Conservation (phyloP, 2,329 filamentous ascomycete genomes). For the Coleophoma eucalyptorum region DNA sequence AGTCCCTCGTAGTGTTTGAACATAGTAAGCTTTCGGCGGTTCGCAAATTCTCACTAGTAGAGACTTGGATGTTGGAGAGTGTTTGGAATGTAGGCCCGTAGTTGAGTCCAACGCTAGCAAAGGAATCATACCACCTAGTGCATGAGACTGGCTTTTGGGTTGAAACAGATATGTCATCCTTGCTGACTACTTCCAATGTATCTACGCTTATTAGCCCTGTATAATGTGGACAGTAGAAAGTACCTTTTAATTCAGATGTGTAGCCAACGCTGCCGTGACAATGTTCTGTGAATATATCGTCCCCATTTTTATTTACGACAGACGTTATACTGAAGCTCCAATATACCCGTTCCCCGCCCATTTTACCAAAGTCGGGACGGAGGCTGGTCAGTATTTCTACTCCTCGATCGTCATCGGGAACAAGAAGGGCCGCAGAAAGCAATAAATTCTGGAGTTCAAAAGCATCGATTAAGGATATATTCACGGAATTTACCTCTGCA, state of each 20-base stretch:
- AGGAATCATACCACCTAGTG: background rate
- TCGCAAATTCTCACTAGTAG: background rate
- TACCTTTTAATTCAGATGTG: background rate
- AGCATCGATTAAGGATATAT: too few species aligned
- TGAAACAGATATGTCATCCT: background rate
- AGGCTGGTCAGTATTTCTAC: too few species aligned
- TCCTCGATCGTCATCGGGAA: too few species aligned
- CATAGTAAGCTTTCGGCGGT: background rate
- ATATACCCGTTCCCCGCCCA: too few species aligned
- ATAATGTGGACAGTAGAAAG: background rate
- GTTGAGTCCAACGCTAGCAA: background rate
- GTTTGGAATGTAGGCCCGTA: background rate
- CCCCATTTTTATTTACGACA: background rate
- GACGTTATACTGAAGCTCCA: too few species aligned
- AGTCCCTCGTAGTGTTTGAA: background rate
- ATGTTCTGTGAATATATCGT: background rate
- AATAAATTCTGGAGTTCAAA: too few species aligned
- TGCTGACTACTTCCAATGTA: background rate
- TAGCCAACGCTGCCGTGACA: background rate
- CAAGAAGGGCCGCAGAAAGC: too few species aligned
- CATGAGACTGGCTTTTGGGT: background rate
- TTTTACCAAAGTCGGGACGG: too few species aligned
- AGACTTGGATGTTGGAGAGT: background rate
- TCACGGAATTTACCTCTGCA: constrained; percentile 11
- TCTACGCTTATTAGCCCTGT: background rate